Percentiles rank a stretch among this genome's conserved stretches.
Evolutionary conservation across 192 early-diverging fungal species (phyloP).

Genomic region (Coemansia sp.): DNA sequence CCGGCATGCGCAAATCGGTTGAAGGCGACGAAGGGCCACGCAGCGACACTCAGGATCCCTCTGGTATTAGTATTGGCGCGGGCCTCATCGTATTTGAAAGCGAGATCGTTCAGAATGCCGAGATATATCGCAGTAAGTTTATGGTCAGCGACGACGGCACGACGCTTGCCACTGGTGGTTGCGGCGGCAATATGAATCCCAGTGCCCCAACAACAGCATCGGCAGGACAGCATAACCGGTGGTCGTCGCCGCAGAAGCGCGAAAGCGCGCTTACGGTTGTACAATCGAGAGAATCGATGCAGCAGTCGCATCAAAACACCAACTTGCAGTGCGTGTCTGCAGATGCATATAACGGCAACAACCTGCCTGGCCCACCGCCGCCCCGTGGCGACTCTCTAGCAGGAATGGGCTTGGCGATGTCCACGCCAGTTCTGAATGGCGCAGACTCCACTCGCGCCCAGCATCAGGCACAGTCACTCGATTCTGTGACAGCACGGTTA

Average conservation of each 20-base stretch:
- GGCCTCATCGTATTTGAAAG: slow-evolving; percentile 32
- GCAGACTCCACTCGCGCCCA: slow-evolving; percentile 3
- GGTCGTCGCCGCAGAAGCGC: slow-evolving; percentile 20
- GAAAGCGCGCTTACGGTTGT: slow-evolving; percentile 19
- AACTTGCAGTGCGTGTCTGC: background rate
- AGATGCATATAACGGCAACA: background rate
- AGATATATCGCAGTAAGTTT: slow-evolving; percentile 9
- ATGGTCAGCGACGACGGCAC: slow-evolving; percentile 37
- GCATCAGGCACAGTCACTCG: slow-evolving; percentile 20
- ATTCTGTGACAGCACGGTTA: slow-evolving; percentile 45
- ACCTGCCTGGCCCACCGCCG: slow-evolving; percentile 5
- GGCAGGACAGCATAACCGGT: slow-evolving; percentile 18
- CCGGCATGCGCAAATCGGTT: background rate
- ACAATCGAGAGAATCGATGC: slow-evolving; percentile 14
- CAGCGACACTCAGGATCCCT: background rate
- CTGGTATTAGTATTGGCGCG: slow-evolving; percentile 8
- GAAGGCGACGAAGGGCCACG: background rate
- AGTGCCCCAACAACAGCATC: slow-evolving; percentile 1
- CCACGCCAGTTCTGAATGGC: slow-evolving; percentile 23
- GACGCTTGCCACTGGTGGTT: slow-evolving; percentile 9
- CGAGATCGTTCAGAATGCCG: slow-evolving; percentile 1
- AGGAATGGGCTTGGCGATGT: slow-evolving; percentile 27
- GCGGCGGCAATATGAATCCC: background rate
- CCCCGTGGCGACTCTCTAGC: slow-evolving; percentile 38
- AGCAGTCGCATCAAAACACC: background rate